Base-by-base conservation (phyloP, 2,329 filamentous ascomycete genomes). In the Claviceps spartinae region DNA sequence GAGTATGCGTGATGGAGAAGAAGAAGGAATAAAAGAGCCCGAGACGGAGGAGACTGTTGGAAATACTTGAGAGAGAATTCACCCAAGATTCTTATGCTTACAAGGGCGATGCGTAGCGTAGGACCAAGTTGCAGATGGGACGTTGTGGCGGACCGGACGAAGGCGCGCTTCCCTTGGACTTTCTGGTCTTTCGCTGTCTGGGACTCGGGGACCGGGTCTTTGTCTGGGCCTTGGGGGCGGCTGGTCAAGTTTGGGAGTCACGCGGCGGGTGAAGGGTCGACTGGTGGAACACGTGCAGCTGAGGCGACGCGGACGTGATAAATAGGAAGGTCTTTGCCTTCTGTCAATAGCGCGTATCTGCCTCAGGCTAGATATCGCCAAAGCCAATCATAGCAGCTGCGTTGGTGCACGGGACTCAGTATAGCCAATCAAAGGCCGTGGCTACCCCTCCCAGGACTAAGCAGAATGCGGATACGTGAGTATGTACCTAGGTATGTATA, bases 51-150 rank as follows among this genome's bases (percentile, higher is more conserved):
- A 18, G 46, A 50, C 46, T 46, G 40, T 36, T 22, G 41, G 36
- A 34, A 34, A 47, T 8, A 24, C 30, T 47, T 20, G n/a, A 37
- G 16, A 26, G 16, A 16, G 49, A 52, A 47, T 41, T 37, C 37
- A 49, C 22, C 50, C 46, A 52, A 52, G 54, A 54, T 59, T 57
- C 62, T 64, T 62, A 63, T 61, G 60, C 58, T 63, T 52, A 49
- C 42, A 47, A 57, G 56, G 60, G 53, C 48, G 51, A 47, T 43
- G 20, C 47, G 41, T 36, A 8, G 26, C 44, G 51, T 46, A 49
- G 42, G 51, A 52, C 51, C 47, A 47, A 46, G 47, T 50, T 50
- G 47, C 42, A 45, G 43, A 45, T 45, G 47, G 9, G 18, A 50
- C 11, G 51, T 50, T 48, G 51, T 43, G 51, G 43, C 47, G 46